Evolutionary conservation across 345 rosid species (phyloP).

Genomic region (Ricinus communis): DNA sequence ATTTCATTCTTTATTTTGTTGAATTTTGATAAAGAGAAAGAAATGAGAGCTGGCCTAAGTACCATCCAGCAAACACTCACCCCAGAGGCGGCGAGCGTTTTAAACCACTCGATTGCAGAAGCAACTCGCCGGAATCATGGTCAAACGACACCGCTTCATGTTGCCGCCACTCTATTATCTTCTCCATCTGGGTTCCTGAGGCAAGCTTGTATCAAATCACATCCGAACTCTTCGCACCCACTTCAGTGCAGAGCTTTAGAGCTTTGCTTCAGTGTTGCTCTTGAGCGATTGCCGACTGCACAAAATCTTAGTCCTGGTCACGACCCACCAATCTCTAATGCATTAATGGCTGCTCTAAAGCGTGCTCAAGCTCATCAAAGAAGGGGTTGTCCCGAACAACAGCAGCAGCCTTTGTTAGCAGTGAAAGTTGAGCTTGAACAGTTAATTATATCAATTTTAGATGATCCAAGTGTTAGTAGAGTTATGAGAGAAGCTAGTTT

Average conservation of each 20-base stretch:
- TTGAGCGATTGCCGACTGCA: slow-evolving; percentile 81
- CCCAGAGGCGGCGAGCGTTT: slow-evolving; percentile 87
- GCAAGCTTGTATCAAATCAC: slow-evolving; percentile 96
- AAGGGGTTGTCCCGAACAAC: slow-evolving; percentile 97
- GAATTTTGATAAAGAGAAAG: background rate
- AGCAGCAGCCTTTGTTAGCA: slow-evolving; percentile 90
- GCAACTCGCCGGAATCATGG: slow-evolving; percentile 90
- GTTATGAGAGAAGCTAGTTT: slow-evolving; percentile 99
- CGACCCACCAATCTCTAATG: slow-evolving; percentile 94
- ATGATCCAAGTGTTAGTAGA: slow-evolving; percentile 95
- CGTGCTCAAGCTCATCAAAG: slow-evolving; percentile 99
- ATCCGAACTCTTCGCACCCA: slow-evolving; percentile 96
- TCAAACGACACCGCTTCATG: slow-evolving; percentile 95
- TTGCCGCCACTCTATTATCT: slow-evolving; percentile 81
- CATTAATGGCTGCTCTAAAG: slow-evolving; percentile 94
- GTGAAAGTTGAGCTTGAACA: slow-evolving; percentile 98
- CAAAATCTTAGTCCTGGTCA: slow-evolving; percentile 42
- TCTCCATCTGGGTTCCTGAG: slow-evolving; percentile 88
- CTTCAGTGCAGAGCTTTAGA: slow-evolving; percentile 99
- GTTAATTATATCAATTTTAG: slow-evolving; percentile 90
- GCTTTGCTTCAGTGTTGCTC: slow-evolving; percentile 99
- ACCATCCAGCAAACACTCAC: slow-evolving; percentile 98
- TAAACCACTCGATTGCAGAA: slow-evolving; percentile 86
- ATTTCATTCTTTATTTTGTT: background rate
- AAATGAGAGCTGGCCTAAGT: slow-evolving; percentile 91